Percentiles rank a stretch among this genome's conserved stretches.
Evolutionary conservation across 169 alveolate genomes (phyloP).

Genomic region (Eimeria necatrix): DNA sequence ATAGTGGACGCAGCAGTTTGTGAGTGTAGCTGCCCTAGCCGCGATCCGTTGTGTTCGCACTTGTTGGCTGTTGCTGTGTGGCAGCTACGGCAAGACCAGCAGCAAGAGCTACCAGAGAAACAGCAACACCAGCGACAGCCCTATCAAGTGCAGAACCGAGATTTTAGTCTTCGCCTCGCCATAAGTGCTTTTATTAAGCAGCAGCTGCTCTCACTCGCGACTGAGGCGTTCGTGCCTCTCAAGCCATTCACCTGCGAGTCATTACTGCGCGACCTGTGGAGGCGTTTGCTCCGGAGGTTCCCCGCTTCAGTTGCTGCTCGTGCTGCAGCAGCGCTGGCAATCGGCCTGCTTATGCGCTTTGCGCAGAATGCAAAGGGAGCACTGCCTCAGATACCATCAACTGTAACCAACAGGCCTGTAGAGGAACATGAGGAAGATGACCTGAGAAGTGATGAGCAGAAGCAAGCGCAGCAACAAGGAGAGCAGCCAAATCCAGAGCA

Average conservation of each 20-base stretch:
- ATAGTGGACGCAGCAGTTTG: constrained; percentile 78
- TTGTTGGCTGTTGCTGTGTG: constrained; percentile 75
- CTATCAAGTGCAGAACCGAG: not conserved
- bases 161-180: constrained; percentile 46
- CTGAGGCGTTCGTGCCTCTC: constrained; percentile 23
- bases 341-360: constrained; percentile 70
- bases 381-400: constrained; percentile 42
- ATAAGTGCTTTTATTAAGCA: constrained; percentile 50
- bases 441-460: not conserved
- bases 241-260: constrained; percentile 38
- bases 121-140: not conserved
- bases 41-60: constrained; percentile 73
- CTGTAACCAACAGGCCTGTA: constrained; percentile 14
- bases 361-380: constrained; percentile 66
- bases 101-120: constrained; percentile 14
- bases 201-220: constrained; percentile 16
- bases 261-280: not conserved
- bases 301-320: constrained; percentile 68
- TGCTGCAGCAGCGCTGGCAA: constrained; percentile 62
- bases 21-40: constrained; percentile 82
- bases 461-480: constrained; percentile 3
- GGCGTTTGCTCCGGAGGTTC: constrained; percentile 28
- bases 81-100: constrained; percentile 29
- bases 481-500: not conserved
- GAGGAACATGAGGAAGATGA: constrained; percentile 5